Evolutionary conservation across 768 basidiomycete genomes (phyloP).

Genomic region (Mycena pura): DNA sequence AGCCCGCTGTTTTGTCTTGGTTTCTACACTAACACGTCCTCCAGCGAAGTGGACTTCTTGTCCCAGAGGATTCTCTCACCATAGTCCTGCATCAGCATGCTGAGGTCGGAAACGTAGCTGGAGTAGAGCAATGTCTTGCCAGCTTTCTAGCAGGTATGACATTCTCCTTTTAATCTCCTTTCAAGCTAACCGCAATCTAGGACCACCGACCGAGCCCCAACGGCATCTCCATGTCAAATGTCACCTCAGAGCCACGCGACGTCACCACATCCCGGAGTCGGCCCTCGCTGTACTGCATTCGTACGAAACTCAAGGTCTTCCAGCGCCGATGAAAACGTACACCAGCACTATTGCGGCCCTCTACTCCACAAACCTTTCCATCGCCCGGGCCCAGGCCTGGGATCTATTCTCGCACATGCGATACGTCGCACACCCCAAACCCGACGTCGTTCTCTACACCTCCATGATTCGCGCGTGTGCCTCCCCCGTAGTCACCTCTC

Average conservation of each 20-base stretch:
- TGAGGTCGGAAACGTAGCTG: slow-evolving; percentile 47
- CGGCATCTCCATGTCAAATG: slow-evolving; percentile 78
- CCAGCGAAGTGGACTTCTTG: slow-evolving; percentile 50
- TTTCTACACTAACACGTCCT: background rate
- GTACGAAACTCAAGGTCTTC: slow-evolving; percentile 68
- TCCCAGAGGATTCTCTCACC: slow-evolving; percentile 53
- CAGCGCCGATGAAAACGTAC: slow-evolving; percentile 80
- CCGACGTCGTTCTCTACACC: slow-evolving; percentile 75
- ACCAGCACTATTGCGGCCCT: slow-evolving; percentile 68
- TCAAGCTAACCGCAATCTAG: slow-evolving; percentile 26
- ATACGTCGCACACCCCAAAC: slow-evolving; percentile 87
- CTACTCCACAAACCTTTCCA: slow-evolving; percentile 53
- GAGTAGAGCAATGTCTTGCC: slow-evolving; percentile 53
- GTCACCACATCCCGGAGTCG: slow-evolving; percentile 57
- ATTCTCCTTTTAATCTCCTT: background rate
- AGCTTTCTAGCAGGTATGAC: slow-evolving; percentile 51
- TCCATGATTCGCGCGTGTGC: slow-evolving; percentile 91
- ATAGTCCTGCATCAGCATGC: slow-evolving; percentile 59
- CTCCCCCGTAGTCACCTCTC: slow-evolving; percentile 48
- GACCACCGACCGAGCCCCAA: slow-evolving; percentile 57
- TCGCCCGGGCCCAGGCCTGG: slow-evolving; percentile 83
- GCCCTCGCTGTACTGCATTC: slow-evolving; percentile 74
- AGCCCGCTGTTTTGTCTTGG: background rate
- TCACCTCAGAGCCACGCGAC: slow-evolving; percentile 58
- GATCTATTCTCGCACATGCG: slow-evolving; percentile 97